Evolutionary conservation across 2,329 filamentous ascomycete species (phyloP).

Genomic region (Fusarium equiseti): DNA sequence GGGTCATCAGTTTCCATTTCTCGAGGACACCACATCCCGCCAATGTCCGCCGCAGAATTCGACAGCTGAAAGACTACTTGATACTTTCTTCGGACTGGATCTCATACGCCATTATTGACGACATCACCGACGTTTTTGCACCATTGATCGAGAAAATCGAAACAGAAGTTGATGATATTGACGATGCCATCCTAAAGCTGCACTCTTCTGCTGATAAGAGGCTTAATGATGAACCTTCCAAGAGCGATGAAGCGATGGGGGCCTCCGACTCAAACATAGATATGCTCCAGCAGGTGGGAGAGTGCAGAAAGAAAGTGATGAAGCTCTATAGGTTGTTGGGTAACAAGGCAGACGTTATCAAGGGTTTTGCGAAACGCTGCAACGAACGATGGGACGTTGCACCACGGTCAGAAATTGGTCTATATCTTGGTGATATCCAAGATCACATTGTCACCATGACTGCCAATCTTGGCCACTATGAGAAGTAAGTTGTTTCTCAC

Average conservation of each 20-base stretch:
- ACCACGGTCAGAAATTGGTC: slow-evolving; percentile 93
- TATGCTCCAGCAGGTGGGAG: slow-evolving; percentile 92
- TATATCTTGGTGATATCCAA: slow-evolving; percentile 98
- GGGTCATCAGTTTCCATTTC: slow-evolving; percentile 96
- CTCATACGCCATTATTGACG: slow-evolving; percentile 96
- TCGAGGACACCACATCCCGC: slow-evolving; percentile 95
- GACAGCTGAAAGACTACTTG: slow-evolving; percentile 93
- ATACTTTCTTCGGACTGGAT: slow-evolving; percentile 97
- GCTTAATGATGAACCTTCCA: slow-evolving; percentile 59
- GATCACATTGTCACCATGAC: slow-evolving; percentile 99
- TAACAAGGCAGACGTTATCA: slow-evolving; percentile 99
- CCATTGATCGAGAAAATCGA: slow-evolving; percentile 94
- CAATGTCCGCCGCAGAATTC: slow-evolving; percentile 92
- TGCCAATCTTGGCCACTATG: slow-evolving; percentile 93
- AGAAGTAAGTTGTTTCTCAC: slow-evolving; percentile 74
- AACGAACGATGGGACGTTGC: slow-evolving; percentile 99
- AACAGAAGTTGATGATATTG: slow-evolving; percentile 96
- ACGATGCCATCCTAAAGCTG: slow-evolving; percentile 87
- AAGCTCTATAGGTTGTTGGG: slow-evolving; percentile 90
- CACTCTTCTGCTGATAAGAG: slow-evolving; percentile 70
- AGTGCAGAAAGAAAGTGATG: slow-evolving; percentile 98
- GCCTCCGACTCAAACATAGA: slow-evolving; percentile 70
- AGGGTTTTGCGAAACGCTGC: slow-evolving; percentile 97
- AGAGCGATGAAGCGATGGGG: slow-evolving; percentile 59
- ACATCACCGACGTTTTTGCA: slow-evolving; percentile 96